A percentile compares a stretch with the other conserved stretches of the same genome.
These are phyloP conservation scores for Penicillium atrosanguineum DNA, from an alignment of 495 filamentous ascomycete species.

Conservation along the genomic window DNA sequence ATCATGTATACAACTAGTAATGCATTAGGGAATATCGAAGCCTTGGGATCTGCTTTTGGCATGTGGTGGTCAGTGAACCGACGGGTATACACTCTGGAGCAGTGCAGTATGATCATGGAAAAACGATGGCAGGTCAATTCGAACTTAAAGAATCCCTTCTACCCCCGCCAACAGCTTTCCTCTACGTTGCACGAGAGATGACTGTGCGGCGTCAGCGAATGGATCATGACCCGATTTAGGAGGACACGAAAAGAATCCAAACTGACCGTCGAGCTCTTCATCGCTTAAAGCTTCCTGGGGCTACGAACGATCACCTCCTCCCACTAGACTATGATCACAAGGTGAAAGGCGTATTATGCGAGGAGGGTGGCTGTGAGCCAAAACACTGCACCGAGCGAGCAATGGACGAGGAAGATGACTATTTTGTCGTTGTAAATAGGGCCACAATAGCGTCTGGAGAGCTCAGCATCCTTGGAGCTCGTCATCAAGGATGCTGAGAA, in stretches of 20 bases:
- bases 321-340: constrained; percentile 20
- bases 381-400: constrained; percentile 7
- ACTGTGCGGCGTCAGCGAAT: constrained; percentile 6
- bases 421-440: constrained; percentile 25
- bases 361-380: constrained; percentile 12
- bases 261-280: constrained; percentile 4
- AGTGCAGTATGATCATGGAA: constrained; percentile 28
- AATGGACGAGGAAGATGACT: constrained; percentile 2
- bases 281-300: constrained; percentile 15
- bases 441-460: constrained; percentile 38
- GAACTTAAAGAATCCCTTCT: constrained; percentile 13
- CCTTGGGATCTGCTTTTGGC: constrained; percentile 30
- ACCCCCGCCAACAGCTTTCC: constrained; percentile 19
- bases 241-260: constrained; percentile 13
- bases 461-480: too few relatives aligned
- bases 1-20: too few relatives aligned
- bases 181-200: constrained; percentile 16
- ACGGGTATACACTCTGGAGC: constrained; percentile 18
- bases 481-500: constrained; percentile 28
- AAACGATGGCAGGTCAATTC: constrained; percentile 21
- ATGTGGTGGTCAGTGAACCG: constrained; percentile 37
- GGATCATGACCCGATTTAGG: constrained; percentile 11
- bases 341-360: constrained; percentile 7
- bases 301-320: constrained; percentile 26
- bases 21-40: too few relatives aligned